Base-by-base conservation (phyloP, 768 basidiomycete genomes). In the Pleurotus pulmonarius region DNA sequence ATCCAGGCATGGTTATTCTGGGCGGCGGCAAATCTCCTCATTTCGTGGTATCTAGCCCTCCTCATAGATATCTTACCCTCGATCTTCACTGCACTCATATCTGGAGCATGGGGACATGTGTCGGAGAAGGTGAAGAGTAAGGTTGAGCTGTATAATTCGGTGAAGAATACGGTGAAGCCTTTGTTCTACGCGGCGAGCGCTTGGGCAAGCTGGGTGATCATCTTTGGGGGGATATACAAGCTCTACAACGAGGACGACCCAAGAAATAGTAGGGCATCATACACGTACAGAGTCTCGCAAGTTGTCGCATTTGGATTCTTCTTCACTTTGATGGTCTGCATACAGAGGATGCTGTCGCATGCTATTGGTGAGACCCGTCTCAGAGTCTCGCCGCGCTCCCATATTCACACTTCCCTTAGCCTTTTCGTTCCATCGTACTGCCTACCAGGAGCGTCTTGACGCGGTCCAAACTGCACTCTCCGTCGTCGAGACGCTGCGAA, bases 1-100 rank as follows among this genome's bases (percentile, higher is more conserved):
- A 67, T 87, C 45, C 75, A 87, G 66, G 86, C 87, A 3, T 92
- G 90, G 90, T 73, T 91, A 2, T 89, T 88, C 69, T 92, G 90
- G 88, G 83, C 82, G 5, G 90, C 89, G 4, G 80, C 86, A 39
- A 91, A 92, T 67, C 72, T 91, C 51, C 72, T 88, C 57, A 77
- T 90, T 51, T 90, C 89, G 2, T 92, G 90, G 90, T 86, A 77
- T 59, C 82, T 92, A 34, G 90, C 86, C 16, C 73, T 89, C 71
- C 70, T 87, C 58, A 73, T 90, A 61, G 87, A 91, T 65, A 69
- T 91, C 53, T 69, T 89, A 51, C 89, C 90, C 9, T 72, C 77
- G 43, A 47, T 86, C 49, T 61, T 75, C 49, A 81, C 76, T 40
- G 75, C 79, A 60, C 60, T 80, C 58, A 79, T 91, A 59, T 73